Evolutionary conservation across 2,329 filamentous ascomycete genomes (phyloP), one percentile per base, ranked within the genome.

Genomic region (Fusarium pseudoanthophilum): DNA sequence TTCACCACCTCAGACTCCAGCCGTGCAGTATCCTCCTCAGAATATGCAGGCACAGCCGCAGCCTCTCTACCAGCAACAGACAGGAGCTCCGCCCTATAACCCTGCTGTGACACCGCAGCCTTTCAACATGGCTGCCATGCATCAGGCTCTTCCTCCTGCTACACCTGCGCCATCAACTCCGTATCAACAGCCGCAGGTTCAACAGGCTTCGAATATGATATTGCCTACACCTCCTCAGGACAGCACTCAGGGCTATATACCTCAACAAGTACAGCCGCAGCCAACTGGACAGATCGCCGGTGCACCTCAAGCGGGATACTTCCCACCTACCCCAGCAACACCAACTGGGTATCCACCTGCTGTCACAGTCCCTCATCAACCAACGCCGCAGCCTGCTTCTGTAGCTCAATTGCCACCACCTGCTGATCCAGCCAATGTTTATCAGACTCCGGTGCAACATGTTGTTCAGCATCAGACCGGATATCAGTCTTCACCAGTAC

Each of bases 71-170:
- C 37, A 37, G 1, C 64, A 67, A 0, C 37, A 55, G 7, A 6
- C 58, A 7, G 16, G 11, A 20, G 18, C 16, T 1, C 42, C 49
- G 5, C 13, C 21, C 3, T 68, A 59, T n/a, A 70, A 45, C 1
- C n/a, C 52, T 7, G 3, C 24, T 2, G 7, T 28, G 11, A 28
- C 63, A 16, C 16, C 65, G 8, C 64, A 67, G 4, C 11, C 62
- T 2, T 77, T 65, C 10, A 43, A 71, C 37, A 71, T 77, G 75
- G 14, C 48, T 2, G 46, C 68, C 1, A 64, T 77, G 40, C 59
- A 55, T 14, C 52, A 64, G 1, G 71, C 75, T 11, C 75, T 77
- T 10, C 75, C 74, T 20, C 21, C 24, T 1, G 21, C 55, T 3
- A 55, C 51, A 2, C n/a, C 63, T 10, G 26, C 21, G 1, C 7